These are phyloP conservation scores for Eutypella sp. DNA, from an alignment of 2,329 filamentous ascomycete species.

Conservation along the genomic window DNA sequence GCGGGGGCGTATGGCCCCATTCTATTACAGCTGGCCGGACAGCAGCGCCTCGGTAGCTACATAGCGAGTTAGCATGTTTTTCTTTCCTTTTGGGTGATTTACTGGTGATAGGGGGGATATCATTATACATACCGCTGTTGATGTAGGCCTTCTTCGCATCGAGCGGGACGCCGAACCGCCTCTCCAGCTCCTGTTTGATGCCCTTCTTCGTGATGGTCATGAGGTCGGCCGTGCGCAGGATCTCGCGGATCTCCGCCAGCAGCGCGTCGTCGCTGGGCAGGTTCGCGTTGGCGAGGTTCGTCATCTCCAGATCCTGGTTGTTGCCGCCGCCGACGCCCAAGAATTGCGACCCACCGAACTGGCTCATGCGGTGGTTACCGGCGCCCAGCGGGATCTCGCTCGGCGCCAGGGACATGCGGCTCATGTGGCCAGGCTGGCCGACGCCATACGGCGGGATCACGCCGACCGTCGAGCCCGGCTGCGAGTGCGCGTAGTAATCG, in stretches of 20 bases:
- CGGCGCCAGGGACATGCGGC: constrained; percentile 73
- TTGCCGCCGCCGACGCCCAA: no score
- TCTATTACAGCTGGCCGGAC: constrained; percentile 72
- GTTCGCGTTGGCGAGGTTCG: constrained; percentile 65
- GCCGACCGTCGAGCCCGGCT: constrained; percentile 51
- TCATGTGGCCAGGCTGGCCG: constrained; percentile 42
- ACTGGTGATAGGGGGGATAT: neutral
- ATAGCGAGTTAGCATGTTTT: constrained; percentile 22
- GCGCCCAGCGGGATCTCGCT: constrained; percentile 66
- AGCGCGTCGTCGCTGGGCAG: constrained; percentile 86
- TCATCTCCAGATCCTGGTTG: constrained; percentile 69
- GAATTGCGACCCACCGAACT: constrained; percentile 55
- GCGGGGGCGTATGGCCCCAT: no score
- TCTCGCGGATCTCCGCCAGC: constrained; percentile 89
- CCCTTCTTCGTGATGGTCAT: constrained; percentile 99
- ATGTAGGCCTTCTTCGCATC: constrained; percentile 91
- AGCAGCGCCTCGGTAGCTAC: constrained; percentile 73
- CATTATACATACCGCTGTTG: constrained; percentile 76
- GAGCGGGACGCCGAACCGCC: constrained; percentile 78
- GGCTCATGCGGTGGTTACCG: constrained; percentile 55
- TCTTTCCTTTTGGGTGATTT: constrained; percentile 1
- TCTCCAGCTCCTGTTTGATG: constrained; percentile 89
- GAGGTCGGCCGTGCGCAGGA: constrained; percentile 83
- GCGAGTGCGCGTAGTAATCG: constrained; percentile 62
- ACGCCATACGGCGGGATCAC: constrained; percentile 39